Conservation (phyloP, 2,329 filamentous ascomycete genomes). For the Ambrosiella xylebori region DNA sequence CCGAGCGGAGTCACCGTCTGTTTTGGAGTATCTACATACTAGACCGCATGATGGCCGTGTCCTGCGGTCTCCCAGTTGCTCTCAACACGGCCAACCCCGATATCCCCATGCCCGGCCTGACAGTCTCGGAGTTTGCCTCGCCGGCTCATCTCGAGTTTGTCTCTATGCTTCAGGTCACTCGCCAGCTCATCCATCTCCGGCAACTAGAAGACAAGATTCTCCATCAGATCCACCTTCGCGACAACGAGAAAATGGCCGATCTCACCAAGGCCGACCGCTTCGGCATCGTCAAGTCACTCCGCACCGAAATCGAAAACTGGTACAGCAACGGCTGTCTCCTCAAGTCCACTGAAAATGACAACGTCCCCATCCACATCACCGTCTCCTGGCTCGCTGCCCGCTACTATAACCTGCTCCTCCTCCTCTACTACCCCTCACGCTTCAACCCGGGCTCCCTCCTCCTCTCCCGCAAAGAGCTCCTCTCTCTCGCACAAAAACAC, state of each 20-base stretch:
- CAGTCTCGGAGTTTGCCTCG: constrained; percentile 28
- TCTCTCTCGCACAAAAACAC: constrained; percentile 25
- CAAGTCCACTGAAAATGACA: constrained; percentile 26
- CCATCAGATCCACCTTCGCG: constrained; percentile 21
- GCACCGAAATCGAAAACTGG: constrained; percentile 30
- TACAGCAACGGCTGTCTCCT: constrained; percentile 29
- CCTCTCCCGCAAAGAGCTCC: constrained; percentile 20
- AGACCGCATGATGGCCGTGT: constrained; percentile 28
- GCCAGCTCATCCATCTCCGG: constrained; percentile 28
- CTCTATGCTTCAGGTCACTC: constrained; percentile 26
- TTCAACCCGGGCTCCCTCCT: constrained; percentile 22
- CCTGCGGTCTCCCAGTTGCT: constrained; percentile 24
- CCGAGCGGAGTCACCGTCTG: constrained; percentile 23
- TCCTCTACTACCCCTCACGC: constrained; percentile 26
- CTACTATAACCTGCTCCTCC: constrained; percentile 28
- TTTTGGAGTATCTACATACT: constrained; percentile 30
- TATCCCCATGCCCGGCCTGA: constrained; percentile 27
- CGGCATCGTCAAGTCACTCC: constrained; percentile 20
- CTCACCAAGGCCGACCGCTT: constrained; percentile 20
- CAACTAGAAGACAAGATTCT: constrained; percentile 27
- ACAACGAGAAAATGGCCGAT: constrained; percentile 18
- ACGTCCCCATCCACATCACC: constrained; percentile 28
- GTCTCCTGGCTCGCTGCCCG: constrained; percentile 27
- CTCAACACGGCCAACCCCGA: constrained; percentile 24
- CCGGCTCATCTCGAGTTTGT: constrained; percentile 22